phyloP scores from a whole-genome alignment of 2,329 filamentous ascomycete genomes.

The Microsporum canis region DNA sequence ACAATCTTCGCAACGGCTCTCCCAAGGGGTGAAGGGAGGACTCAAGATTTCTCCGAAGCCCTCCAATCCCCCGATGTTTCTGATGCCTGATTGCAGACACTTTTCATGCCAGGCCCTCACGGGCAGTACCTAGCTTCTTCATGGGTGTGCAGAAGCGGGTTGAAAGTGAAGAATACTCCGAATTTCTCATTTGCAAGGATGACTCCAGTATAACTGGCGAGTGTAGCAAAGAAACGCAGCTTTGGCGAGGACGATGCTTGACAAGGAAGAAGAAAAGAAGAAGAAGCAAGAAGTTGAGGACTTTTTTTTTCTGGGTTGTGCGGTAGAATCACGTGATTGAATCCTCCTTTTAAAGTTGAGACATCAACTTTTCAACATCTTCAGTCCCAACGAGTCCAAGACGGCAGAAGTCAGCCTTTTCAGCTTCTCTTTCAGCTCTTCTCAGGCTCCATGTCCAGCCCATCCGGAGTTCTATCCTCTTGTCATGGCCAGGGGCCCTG shows the following conservation, averaged over 20 bases:
- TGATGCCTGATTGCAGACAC: conserved; percentile 76
- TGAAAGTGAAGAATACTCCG: conserved; percentile 78
- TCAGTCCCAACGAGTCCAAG: not conserved
- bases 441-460: not conserved
- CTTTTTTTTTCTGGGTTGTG: conserved; percentile 3
- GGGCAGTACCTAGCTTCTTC: conserved; percentile 50
- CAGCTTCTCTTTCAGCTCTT: not conserved
- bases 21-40: conserved; percentile 55
- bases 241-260: conserved; percentile 77
- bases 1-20: conserved; percentile 92
- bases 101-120: conserved; percentile 74
- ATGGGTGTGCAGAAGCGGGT: conserved; percentile 25
- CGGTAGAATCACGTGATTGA: not conserved
- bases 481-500: not conserved
- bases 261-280: conserved; percentile 20
- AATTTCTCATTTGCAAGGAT: conserved; percentile 84
- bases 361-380: not conserved
- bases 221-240: conserved; percentile 95
- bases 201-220: conserved; percentile 42
- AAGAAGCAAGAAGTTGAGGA: conserved; percentile 2
- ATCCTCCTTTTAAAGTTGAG: not conserved
- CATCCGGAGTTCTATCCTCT: not conserved
- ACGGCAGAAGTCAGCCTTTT: not conserved
- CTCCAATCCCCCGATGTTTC: conserved; percentile 62
- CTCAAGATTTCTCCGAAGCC: conserved; percentile 24